phyloP scores from a whole-genome alignment of 2,329 filamentous ascomycete species.

The Ophiosphaerella korrae region DNA sequence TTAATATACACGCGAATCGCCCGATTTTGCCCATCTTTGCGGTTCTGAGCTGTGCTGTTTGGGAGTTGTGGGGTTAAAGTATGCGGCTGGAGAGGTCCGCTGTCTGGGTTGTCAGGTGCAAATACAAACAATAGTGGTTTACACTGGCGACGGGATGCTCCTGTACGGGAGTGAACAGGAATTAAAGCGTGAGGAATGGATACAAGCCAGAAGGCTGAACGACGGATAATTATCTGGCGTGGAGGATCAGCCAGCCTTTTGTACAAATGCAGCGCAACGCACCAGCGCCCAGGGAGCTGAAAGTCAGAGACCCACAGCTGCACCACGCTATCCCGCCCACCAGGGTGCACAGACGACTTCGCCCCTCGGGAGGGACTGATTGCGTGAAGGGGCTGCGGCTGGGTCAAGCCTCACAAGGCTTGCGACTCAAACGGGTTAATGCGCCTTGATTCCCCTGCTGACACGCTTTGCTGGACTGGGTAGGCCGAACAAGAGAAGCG shows the following conservation, averaged over 20 bases:
- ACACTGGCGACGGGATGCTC: neutral
- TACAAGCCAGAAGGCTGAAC: neutral
- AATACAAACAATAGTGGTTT: neutral
- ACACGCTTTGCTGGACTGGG: neutral
- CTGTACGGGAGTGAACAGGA: too few relatives aligned
- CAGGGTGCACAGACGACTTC: conserved; percentile 3
- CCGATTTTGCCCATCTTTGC: conserved; percentile 72
- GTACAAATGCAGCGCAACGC: neutral
- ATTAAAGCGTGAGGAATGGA: neutral
- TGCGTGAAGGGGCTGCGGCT: neutral
- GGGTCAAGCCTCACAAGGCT: conserved; percentile 6
- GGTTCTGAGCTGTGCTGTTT: conserved; percentile 9
- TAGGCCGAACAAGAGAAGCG: neutral
- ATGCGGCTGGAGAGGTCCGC: conserved; percentile 9
- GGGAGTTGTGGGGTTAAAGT: conserved; percentile 2
- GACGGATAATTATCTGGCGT: neutral
- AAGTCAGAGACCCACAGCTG: conserved; percentile 6
- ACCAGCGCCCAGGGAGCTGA: conserved; percentile 2
- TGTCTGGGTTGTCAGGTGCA: neutral
- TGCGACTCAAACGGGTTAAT: neutral
- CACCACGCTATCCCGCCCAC: neutral
- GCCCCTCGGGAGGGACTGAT: conserved; percentile 1
- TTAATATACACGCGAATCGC: conserved; percentile 82
- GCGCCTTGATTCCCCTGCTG: neutral
- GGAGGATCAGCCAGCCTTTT: conserved; percentile 7